Base-by-base conservation (phyloP, 2,329 filamentous ascomycete genomes). In the Meredithiella fracta region DNA sequence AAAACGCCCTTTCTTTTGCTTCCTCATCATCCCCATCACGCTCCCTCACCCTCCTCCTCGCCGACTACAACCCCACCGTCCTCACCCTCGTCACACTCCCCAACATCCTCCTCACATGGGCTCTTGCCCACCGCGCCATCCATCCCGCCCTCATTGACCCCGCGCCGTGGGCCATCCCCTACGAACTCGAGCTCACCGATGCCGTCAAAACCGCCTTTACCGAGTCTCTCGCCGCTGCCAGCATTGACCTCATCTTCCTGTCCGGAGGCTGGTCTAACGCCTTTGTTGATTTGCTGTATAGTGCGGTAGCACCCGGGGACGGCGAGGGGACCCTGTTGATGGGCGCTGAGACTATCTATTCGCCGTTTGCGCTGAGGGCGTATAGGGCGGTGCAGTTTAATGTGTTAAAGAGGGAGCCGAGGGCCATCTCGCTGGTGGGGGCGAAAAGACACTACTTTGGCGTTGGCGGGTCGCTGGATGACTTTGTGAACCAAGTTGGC, bases 381-480 rank as follows among this genome's bases (percentile, higher is more conserved):
- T 92, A 91, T 64, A 78, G 82, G 0, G 77, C 83, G 40, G 80
- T 81, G 3, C 70, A 89, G 11, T 73, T 83, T 44, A 69, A 69
- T 3, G 69, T 86, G 15, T 68, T 89, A 47, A 64, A 72, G 20
- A 67, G 68, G 52, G 53, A 55, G 3, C 56, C 57, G 1, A 69
- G 70, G 53, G 78, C 80, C 0, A 76, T 76, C 51, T 80, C 83
- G 1, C 70, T 88, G 20, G 75, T 91, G 3, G 86, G 78, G 2
- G 86, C 86, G 1, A 92, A 92, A 70, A 78, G 79, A 61, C 74
- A 90, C 9, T 92, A 92, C 67, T 92, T 92, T 67, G 86, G 86
- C 2, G 86, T 92, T 3, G 86, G 86, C 0, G 86, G 86, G 0
- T 89, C 85, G 20, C 75, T 92, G 22, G 83, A 88, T 65, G 85